Percentiles rank a stretch among this genome's conserved stretches.
These are phyloP conservation scores for Coemansia sp. DNA, from an alignment of 192 early-diverging fungal species.

Conservation along the genomic window DNA sequence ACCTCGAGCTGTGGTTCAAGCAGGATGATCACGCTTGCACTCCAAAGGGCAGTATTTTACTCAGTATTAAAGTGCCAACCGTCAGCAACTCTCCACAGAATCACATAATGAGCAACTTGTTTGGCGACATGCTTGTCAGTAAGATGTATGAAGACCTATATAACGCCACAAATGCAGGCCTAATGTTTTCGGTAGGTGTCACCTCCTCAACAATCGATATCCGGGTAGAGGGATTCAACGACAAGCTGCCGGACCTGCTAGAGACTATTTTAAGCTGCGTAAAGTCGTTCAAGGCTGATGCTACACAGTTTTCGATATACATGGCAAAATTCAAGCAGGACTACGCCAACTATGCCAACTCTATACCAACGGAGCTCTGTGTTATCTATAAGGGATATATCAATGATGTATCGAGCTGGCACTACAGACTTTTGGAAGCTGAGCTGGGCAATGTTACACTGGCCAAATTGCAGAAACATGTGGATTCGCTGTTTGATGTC, in stretches of 20 bases:
- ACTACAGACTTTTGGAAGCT: background rate
- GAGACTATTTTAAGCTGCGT: background rate
- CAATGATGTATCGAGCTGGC: background rate
- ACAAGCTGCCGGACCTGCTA: background rate
- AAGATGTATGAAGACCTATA: slow-evolving; percentile 72
- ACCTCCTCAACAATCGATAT: slow-evolving; percentile 60
- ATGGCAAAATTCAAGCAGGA: background rate
- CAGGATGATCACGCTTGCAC: slow-evolving; percentile 83
- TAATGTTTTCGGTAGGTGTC: background rate
- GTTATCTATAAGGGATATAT: background rate
- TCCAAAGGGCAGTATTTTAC: slow-evolving; percentile 63
- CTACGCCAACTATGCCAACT: background rate
- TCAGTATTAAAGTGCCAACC: slow-evolving; percentile 78
- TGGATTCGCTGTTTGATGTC: slow-evolving; percentile 25
- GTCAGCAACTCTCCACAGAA: slow-evolving; percentile 73
- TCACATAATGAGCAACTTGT: slow-evolving; percentile 79
- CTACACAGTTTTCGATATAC: background rate
- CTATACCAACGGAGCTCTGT: background rate
- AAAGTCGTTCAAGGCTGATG: background rate
- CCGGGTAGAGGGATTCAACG: background rate
- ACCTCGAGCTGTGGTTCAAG: slow-evolving; percentile 79
- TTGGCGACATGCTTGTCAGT: slow-evolving; percentile 84
- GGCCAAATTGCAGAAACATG: slow-evolving; percentile 1
- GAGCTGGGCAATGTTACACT: background rate
- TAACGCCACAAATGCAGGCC: slow-evolving; percentile 24